Evolutionary conservation across 768 basidiomycete genomes (phyloP).

Genomic region (Pholiota conissans): DNA sequence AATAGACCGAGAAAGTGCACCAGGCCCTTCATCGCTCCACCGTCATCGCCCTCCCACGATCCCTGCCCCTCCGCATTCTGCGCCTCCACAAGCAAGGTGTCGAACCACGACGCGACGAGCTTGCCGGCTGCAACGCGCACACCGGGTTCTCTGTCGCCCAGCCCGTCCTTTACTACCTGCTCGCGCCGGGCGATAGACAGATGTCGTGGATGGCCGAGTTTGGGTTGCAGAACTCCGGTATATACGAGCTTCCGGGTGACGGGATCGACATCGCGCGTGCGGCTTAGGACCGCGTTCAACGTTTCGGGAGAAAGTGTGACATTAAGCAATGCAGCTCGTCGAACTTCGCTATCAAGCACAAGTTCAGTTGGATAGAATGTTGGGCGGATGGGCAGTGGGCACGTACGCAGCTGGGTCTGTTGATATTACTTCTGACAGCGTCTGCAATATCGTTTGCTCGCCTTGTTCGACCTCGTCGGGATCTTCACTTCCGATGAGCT

Average conservation of each 20-base stretch:
- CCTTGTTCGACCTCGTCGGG: constrained; percentile 49
- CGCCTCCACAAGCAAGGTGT: constrained; percentile 48
- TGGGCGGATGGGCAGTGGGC: too few species aligned
- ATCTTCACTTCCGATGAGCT: constrained; percentile 73
- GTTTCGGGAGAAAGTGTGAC: constrained; percentile 64
- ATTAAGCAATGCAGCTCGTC: constrained; percentile 81
- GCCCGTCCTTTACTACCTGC: constrained; percentile 79
- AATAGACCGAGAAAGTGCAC: constrained; percentile 47
- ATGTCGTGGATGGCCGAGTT: constrained; percentile 64
- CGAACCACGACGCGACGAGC: constrained; percentile 82
- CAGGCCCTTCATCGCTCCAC: constrained; percentile 45
- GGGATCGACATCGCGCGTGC: constrained; percentile 85
- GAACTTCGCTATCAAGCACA: constrained; percentile 69
- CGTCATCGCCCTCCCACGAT: constrained; percentile 43
- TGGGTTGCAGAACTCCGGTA: constrained; percentile 54
- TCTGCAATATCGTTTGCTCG: constrained; percentile 57
- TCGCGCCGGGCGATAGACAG: constrained; percentile 83
- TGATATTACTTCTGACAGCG: constrained; percentile 65
- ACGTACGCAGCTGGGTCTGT: constrained; percentile 74
- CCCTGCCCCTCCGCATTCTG: constrained; percentile 30
- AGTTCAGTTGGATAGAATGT: not conserved
- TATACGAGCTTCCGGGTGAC: constrained; percentile 81
- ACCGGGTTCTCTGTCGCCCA: constrained; percentile 83
- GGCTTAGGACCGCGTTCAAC: constrained; percentile 65
- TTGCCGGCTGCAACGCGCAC: constrained; percentile 84